Base-by-base conservation (phyloP, 2,329 filamentous ascomycete species). In the Claviceps quebecensis region DNA sequence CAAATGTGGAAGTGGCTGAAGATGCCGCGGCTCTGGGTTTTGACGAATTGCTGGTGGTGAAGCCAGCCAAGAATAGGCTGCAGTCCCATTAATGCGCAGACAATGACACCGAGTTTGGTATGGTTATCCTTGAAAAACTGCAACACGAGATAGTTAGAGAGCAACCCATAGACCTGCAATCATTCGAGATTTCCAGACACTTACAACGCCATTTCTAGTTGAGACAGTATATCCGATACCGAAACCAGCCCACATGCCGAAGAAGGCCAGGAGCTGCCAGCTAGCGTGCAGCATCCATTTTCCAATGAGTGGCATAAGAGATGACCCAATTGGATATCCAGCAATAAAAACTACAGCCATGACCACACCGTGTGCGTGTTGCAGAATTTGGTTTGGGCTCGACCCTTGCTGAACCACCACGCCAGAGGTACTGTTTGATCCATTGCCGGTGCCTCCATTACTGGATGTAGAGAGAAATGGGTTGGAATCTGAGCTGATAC, bases 321-420 rank as follows among this genome's bases (percentile, higher is more conserved):
- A 66, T 7, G 80, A 72, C 5, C 80, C 81, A 3, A 82, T 56
- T 0, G 81, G 81, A 56, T 81, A 83, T 23, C 81, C 65, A 13
- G 76, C 59, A 2, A 77, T 71, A 56, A 83, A 80, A n/a, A 76
- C 73, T 46, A 83, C 60, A 26, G 73, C 72, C 78, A 84, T 80
- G 58, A 84, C 65, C 56, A 81, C 69, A 46, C 79, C 81, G 56
- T 83, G 80, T 0, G 73, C 63, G 6, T 70, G 60, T 17, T 71
- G 48, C 9, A 69, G 59, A 4, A 58, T 60, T 11, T 61, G 55
- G 48, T 50, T 62, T 9, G 54, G 54, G 19, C 54, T 53, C 13
- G 19, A 3, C 34, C 36, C 41, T 29, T 45, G 41, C 43, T 45
- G 34, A 13, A 45, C 36, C 34, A 40, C 41, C 1, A 50, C 41